Evolutionary conservation across 2,329 filamentous ascomycete genomes (phyloP).

Genomic region (Colletotrichum spaethianum): DNA sequence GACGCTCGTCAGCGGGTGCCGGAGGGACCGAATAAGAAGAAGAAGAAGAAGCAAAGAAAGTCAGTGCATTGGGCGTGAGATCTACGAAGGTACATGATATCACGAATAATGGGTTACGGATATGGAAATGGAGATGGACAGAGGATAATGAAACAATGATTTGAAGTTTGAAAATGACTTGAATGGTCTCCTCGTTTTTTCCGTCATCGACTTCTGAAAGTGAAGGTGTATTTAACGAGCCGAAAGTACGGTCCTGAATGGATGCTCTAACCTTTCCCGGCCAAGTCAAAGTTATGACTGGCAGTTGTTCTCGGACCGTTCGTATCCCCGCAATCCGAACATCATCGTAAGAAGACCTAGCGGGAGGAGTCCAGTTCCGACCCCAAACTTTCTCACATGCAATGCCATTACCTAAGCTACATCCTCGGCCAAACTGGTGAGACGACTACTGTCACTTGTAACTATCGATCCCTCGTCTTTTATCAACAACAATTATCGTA

Average conservation of each 20-base stretch:
- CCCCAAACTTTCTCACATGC: conserved; percentile 32
- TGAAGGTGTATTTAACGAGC: background rate
- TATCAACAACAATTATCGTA: background rate
- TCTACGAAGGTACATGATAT: background rate
- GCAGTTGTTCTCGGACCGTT: conserved; percentile 10
- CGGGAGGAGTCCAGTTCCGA: background rate
- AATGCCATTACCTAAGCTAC: conserved; percentile 28
- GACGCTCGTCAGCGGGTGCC: conserved; percentile 24
- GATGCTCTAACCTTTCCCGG: background rate
- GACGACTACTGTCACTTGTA: background rate
- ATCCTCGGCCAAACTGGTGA: conserved; percentile 32
- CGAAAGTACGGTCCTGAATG: background rate
- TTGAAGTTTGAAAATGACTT: background rate
- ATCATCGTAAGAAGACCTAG: background rate
- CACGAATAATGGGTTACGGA: conserved; percentile 19
- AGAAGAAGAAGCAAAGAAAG: conserved; percentile 18
- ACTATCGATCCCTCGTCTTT: background rate
- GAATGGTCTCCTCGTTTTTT: background rate
- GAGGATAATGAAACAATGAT: conserved; percentile 8
- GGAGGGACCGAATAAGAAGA: background rate
- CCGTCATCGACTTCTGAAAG: too few species aligned
- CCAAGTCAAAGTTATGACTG: background rate
- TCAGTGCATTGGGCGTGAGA: conserved; percentile 39
- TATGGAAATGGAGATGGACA: background rate
- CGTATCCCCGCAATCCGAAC: conserved; percentile 11